Base-by-base conservation (phyloP, 768 basidiomycete genomes). In the Boletus coccyginus region DNA sequence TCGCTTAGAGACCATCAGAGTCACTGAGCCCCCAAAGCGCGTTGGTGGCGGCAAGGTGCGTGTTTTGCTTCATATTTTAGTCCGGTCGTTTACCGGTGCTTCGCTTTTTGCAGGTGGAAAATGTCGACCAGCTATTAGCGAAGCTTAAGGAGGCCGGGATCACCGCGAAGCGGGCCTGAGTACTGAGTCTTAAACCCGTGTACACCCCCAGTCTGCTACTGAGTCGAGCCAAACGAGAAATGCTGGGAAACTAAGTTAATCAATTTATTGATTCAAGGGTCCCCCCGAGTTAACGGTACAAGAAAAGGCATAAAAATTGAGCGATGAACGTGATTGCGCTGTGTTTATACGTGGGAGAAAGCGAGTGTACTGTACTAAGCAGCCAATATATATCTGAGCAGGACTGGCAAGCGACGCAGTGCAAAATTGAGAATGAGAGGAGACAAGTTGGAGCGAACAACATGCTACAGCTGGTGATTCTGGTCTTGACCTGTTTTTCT, bases 61-160 rank as follows among this genome's bases (percentile, higher is more conserved):
- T 41, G 3, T n/a, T 43, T 46, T 2, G 5, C 48, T 14, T 46
- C 50, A 0, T 27, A 32, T 46, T n/a, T 44, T 46, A 1, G 58
- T 53, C 21, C 39, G 11, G 33, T 21, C 17, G 11, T 12, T 53
- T 21, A 62, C 36, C 21, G 7, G 33, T 19, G 16, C 19, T 33
- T 24, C 19, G 12, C 13, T 39, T 35, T 55, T 38, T 33, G 12
- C 60, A 87, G 85, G 86, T 98, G 41, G 84, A 80, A 52, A 88
- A 75, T 46, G 95, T 98, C 0, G 96, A 96, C 60, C 92, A 96
- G 72, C 78, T 98, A 8, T 81, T 98, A 5, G 83, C 78, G 24
- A 96, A 90, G 77, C 81, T 99, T 53, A 94, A 92, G 73, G 91
- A 92, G 61, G 93, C 88, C 27, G 96, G 96, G 9, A 68, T 79